Base-by-base conservation (phyloP, 768 basidiomycete species). In the Amanita fuliginea region DNA sequence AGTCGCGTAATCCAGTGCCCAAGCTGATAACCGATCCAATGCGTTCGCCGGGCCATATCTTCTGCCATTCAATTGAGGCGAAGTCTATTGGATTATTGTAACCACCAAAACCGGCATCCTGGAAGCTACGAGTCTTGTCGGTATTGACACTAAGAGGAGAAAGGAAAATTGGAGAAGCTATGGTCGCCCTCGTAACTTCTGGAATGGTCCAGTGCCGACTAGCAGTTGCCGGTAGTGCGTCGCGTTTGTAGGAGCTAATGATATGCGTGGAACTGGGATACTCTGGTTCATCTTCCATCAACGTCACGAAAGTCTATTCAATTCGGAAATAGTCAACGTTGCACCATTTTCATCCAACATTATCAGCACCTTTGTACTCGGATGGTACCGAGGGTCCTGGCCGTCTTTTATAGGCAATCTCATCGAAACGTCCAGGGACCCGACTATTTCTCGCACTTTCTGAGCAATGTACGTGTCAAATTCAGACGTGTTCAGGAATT, bases 61-160 rank as follows among this genome's bases (percentile, higher is more conserved):
- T 28, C 22, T 52, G 33, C 5, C 22, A 34, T 51, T 62, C 62
- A 13, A 42, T 42, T 4, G 26, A 26, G 3, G 56, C 51, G 8
- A 60, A 44, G 9, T 51, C 50, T 11, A 55, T 46, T 1, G 61
- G 60, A 36, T 57, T 60, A 37, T 58, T 60, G 47, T 58, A 62
- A 0, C 60, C 62, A 26, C 58, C 56, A 42, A 59, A 58, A 1
- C 57, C 59, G 0, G 60, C 47, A 41, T 62, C 62, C 3, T 53
- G 54, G 50, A 58, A 64, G 9, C 26, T 33, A 39, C 53, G 52
- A 35, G 55, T 50, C 34, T 48, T 54, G 22, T 42, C 32, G n/a
- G 53, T 47, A 21, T 54, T 30, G 30, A 57, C 11, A 6, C 45
- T 41, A 9, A 55, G 16, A 5, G 60, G 55, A 6, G 53, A 40